phyloP scores from a whole-genome alignment of 768 basidiomycete genomes.

The Boletus huronensis region DNA sequence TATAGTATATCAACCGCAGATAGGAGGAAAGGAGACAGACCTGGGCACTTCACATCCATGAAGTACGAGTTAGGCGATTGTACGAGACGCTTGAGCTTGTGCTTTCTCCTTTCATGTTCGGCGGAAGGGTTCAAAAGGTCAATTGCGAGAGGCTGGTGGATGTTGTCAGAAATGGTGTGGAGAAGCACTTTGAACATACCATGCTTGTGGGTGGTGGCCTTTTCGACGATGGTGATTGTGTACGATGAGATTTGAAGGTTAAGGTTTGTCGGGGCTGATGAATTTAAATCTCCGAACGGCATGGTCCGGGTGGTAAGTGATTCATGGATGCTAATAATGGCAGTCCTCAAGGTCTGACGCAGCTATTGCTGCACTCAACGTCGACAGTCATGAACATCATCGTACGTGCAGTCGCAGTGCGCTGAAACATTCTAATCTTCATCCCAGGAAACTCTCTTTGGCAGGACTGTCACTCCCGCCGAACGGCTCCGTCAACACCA shows the following conservation, averaged over 20 bases:
- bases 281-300: conserved; percentile 21
- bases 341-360: neutral
- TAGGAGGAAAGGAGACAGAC: conserved; percentile 41
- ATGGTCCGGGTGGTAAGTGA: conserved; percentile 1
- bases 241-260: conserved; percentile 17
- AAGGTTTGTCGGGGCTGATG: conserved; percentile 19
- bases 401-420: conserved; percentile 33
- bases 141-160: conserved; percentile 86
- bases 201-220: conserved; percentile 13
- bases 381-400: conserved; percentile 70
- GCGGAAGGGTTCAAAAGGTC: conserved; percentile 96
- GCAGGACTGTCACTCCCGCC: conserved; percentile 90
- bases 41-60: conserved; percentile 99
- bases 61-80: conserved; percentile 99
- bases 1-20: neutral
- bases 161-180: conserved; percentile 3
- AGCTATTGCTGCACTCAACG: conserved; percentile 13
- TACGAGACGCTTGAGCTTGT: conserved; percentile 99
- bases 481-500: conserved; percentile 97
- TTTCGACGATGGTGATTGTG: conserved; percentile 25
- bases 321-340: neutral
- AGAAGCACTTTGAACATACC: conserved; percentile 8
- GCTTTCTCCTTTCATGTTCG: conserved; percentile 81
- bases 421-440: conserved; percentile 12
- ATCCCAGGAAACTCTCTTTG: conserved; percentile 90